phyloP scores from a whole-genome alignment of 202 grass and related monocot genomes.

The Zoysia matrella region DNA sequence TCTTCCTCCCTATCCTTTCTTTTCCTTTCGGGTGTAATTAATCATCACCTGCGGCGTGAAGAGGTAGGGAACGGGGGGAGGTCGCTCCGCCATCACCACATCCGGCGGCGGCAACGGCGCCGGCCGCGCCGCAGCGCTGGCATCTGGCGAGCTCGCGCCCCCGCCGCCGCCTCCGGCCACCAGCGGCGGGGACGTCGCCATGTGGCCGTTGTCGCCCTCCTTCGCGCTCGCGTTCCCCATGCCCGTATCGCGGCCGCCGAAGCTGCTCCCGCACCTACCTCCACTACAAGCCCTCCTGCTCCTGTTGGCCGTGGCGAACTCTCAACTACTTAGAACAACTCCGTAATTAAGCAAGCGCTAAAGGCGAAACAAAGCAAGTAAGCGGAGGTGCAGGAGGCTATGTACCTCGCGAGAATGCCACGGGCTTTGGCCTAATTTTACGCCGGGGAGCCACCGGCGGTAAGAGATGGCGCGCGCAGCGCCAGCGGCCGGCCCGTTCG shows the following conservation, averaged over 20 bases:
- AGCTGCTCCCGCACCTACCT: not conserved
- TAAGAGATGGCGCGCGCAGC: conserved; percentile 20
- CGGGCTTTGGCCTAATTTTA: not conserved
- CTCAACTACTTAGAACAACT: conserved; percentile 9
- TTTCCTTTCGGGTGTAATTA: not conserved
- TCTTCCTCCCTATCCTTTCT: not conserved
- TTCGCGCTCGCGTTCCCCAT: conserved; percentile 77
- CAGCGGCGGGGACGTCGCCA: conserved; percentile 34
- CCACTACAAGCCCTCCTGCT: not conserved
- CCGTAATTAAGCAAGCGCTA: conserved; percentile 9
- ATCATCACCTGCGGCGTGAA: conserved; percentile 71
- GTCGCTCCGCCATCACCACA: conserved; percentile 55
- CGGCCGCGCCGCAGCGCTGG: not conserved
- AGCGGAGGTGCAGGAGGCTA: not conserved
- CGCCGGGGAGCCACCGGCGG: conserved; percentile 3
- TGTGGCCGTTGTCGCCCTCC: conserved; percentile 59
- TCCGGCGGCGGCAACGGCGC: conserved; percentile 39
- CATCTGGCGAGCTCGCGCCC: conserved; percentile 13
- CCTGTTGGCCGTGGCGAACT: not conserved
- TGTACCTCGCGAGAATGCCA: not conserved
- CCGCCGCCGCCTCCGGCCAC: conserved; percentile 8
- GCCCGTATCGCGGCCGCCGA: conserved; percentile 12
- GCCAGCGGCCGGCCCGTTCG: conserved; percentile 22
- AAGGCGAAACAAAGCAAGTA: not conserved
- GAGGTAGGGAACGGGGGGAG: conserved; percentile 62